Conservation (phyloP, 257 asterid species). For the Solanum microdontum region DNA sequence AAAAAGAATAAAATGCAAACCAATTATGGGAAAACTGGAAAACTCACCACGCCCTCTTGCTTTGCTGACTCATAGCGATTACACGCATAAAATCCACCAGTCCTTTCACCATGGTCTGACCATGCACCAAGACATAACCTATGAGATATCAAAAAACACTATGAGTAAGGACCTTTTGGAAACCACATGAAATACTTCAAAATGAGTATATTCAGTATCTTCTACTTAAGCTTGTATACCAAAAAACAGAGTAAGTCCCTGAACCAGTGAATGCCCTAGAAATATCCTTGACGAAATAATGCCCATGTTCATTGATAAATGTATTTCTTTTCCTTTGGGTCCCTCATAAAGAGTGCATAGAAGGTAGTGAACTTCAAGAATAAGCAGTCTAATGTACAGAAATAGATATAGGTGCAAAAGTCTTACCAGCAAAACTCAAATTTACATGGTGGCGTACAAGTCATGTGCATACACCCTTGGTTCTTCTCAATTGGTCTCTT, state of each 20-base stretch:
- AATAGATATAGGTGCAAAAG: neutral
- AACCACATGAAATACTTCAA: neutral
- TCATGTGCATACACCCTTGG: conserved; percentile 99
- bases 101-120: conserved; percentile 98
- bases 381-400: neutral
- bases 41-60: conserved; percentile 92
- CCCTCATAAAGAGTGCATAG: neutral
- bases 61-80: conserved; percentile 97
- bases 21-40: neutral
- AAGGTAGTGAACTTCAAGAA: neutral
- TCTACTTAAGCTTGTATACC: neutral
- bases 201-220: neutral
- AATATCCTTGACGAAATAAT: neutral
- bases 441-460: conserved; percentile 99
- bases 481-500: conserved; percentile 99
- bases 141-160: neutral
- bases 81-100: conserved; percentile 99
- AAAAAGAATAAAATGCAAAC: neutral
- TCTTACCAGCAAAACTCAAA: conserved; percentile 97
- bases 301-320: neutral
- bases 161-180: neutral
- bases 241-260: neutral
- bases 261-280: neutral
- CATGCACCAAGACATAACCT: conserved; percentile 97
- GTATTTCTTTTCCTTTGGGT: neutral